Evolutionary conservation across 1,284 basidiomycete species (phyloP), one percentile per base, ranked within the genome.

Genomic region (Ustilago nuda): DNA sequence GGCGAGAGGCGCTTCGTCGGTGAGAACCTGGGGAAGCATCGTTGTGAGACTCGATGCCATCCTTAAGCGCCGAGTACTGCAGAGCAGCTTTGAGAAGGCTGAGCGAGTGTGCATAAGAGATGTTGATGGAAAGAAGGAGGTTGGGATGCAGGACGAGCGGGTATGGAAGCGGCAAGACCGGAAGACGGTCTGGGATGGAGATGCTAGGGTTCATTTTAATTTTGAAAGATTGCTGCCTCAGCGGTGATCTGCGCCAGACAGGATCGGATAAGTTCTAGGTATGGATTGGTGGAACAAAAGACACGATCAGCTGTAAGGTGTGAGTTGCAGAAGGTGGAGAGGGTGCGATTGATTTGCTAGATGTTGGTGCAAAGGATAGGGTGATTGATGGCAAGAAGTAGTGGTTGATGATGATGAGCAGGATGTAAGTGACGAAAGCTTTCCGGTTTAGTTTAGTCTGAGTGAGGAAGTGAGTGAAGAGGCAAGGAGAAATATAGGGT

Each of bases 31-130:
- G 37, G n/a, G 37, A 45, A 30, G 63, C 36, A 12, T 72, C 66
- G 48, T 75, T 71, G 57, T 70, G 71, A 37, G 75, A 69, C 43
- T 61, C 64, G 60, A 67, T 50, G 48, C 48, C 63, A 32, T 69
- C 56, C 54, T 66, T 65, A 56, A 68, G 62, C 23, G 68, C 55
- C n/a, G 76, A 78, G 59, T 67, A 78, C 52, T 79, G 70, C n/a
- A 84, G 61, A 12, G 82, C 82, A 13, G 84, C 80, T 64, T 83
- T 82, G 79, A 85, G 79, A n/a, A 85, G 76, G 50, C 71, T 73
- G 45, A 85, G 73, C 11, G 82, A 80, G 58, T 84, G 77, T 15
- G 77, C 72, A 56, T 85, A 83, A 3, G 78, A 77, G 53, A 85
- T 67, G 45, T 81, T 79, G 56, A 85, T 78, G 51, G 77, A 79